These are phyloP conservation scores for Magnaporthales sp. DNA, from an alignment of 2,329 filamentous ascomycete genomes.

Conservation along the genomic window DNA sequence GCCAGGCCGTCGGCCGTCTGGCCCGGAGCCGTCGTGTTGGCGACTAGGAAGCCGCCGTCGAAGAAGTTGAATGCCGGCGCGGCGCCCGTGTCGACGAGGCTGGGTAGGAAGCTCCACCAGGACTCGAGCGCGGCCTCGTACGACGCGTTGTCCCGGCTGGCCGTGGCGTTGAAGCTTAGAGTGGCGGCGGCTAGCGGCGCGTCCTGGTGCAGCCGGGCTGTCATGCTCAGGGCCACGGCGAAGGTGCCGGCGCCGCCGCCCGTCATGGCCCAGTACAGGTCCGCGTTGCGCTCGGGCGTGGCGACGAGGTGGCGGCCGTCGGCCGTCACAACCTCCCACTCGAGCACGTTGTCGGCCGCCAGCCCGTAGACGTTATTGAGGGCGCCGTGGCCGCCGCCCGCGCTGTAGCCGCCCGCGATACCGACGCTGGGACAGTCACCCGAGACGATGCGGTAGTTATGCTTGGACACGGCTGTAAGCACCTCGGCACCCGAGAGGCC, in stretches of 20 bases:
- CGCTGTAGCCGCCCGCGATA: slow-evolving; percentile 42
- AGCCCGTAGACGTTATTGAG: slow-evolving; percentile 38
- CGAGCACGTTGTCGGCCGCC: slow-evolving; percentile 42
- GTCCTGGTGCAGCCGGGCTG: not conserved
- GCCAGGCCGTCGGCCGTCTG: not conserved
- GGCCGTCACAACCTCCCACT: slow-evolving; percentile 38
- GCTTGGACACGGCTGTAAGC: slow-evolving; percentile 22
- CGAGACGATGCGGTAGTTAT: slow-evolving; percentile 33
- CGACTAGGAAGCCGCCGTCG: not conserved
- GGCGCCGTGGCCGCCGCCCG: slow-evolving; percentile 45
- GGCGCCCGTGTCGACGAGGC: not conserved
- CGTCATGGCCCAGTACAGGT: slow-evolving; percentile 47
- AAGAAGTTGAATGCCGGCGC: not conserved
- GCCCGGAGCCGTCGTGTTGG: not conserved
- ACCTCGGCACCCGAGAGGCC: slow-evolving; percentile 35
- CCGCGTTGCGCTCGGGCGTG: slow-evolving; percentile 27
- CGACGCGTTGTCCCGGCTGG: not conserved
- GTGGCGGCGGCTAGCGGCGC: not conserved
- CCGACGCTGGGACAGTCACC: slow-evolving; percentile 43
- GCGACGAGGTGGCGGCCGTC: slow-evolving; percentile 32
- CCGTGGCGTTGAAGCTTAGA: not conserved
- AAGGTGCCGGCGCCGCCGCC: slow-evolving; percentile 45
- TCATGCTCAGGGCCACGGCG: slow-evolving; percentile 38
- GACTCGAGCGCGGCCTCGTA: slow-evolving; percentile 1
- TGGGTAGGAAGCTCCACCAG: not conserved